phyloP scores from a whole-genome alignment of 2,329 filamentous ascomycete species.

The Ophiostoma piceae region DNA sequence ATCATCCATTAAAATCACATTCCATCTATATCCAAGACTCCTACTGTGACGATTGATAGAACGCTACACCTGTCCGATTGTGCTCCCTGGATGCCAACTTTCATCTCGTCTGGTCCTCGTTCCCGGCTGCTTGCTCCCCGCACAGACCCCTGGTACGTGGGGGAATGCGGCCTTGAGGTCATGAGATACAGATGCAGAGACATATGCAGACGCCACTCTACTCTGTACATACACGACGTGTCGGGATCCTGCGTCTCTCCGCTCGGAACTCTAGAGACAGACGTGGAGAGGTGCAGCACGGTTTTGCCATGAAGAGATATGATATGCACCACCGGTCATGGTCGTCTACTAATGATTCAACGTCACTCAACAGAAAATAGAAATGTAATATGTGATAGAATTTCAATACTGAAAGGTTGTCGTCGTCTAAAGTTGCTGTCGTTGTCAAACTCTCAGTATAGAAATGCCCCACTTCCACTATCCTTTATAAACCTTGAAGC shows the following conservation, averaged over 20 bases:
- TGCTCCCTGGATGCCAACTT: background rate
- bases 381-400: too few species aligned
- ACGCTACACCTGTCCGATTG: background rate
- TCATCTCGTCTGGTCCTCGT: background rate
- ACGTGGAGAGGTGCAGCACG: too few species aligned
- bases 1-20: background rate
- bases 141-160: background rate
- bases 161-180: background rate
- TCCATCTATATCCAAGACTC: background rate
- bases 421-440: background rate
- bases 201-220: background rate
- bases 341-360: too few species aligned
- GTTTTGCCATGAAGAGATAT: too few species aligned
- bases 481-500: background rate
- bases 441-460: background rate
- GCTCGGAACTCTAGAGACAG: too few species aligned
- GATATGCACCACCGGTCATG: too few species aligned
- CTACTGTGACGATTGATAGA: background rate
- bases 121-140: background rate
- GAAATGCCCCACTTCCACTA: background rate
- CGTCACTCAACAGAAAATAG: too few species aligned
- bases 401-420: too few species aligned
- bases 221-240: background rate
- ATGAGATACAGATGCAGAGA: background rate
- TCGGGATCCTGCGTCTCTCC: background rate